Conservation (phyloP, 495 filamentous ascomycete species). For the Arthonia radiata region DNA sequence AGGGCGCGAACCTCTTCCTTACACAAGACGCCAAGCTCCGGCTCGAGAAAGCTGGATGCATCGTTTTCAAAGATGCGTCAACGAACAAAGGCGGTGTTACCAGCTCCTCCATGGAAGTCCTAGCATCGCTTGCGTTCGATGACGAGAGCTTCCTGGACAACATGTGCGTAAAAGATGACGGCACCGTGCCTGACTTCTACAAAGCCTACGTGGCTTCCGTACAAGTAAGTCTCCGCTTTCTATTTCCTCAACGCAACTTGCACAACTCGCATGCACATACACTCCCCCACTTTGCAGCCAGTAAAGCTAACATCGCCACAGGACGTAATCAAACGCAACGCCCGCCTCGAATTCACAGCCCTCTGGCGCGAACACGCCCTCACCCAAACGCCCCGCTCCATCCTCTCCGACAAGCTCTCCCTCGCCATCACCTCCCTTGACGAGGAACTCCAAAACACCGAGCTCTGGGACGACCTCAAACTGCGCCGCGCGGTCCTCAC, state of each 20-base stretch:
- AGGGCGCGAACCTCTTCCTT: conserved; percentile 95
- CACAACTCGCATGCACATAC: too few species aligned
- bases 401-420: conserved; percentile 70
- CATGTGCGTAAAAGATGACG: conserved; percentile 70
- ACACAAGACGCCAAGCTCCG: conserved; percentile 94
- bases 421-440: conserved; percentile 82
- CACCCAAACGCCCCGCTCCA: conserved; percentile 51
- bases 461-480: conserved; percentile 65
- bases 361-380: conserved; percentile 85
- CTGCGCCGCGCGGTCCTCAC: conserved; percentile 54
- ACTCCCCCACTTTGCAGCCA: too few species aligned
- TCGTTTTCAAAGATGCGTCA: conserved; percentile 92
- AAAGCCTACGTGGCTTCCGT: conserved; percentile 76
- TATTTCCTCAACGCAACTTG: too few species aligned
- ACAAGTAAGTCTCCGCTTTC: too few species aligned
- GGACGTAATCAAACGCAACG: conserved; percentile 67
- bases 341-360: conserved; percentile 82
- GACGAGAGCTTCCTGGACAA: conserved; percentile 66
- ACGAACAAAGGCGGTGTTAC: conserved; percentile 98
- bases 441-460: conserved; percentile 79
- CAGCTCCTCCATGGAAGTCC: conserved; percentile 88
- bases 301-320: too few species aligned
- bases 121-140: conserved; percentile 83
- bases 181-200: conserved; percentile 73
- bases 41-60: conserved; percentile 75